Evolutionary conservation across 495 filamentous ascomycete genomes (phyloP).

Genomic region (Ramalina intermedia): DNA sequence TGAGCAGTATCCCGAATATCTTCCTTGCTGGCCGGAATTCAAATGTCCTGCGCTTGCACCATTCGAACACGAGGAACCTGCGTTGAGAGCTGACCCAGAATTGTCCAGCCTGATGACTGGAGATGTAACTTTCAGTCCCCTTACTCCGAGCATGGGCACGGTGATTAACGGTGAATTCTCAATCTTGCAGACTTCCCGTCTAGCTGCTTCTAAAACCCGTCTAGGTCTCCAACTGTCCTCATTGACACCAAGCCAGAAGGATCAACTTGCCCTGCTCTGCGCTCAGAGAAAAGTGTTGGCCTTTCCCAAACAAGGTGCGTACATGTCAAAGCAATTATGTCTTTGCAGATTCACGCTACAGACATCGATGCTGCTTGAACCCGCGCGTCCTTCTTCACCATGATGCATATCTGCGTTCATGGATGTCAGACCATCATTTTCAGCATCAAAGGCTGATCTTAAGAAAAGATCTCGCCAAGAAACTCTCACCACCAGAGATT

Average conservation of each 20-base stretch:
- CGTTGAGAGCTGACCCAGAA: constrained; percentile 34
- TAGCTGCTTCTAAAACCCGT: neutral
- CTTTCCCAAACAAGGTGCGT: constrained; percentile 42
- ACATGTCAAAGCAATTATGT: no score
- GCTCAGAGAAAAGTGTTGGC: constrained; percentile 44
- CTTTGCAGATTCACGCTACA: no score
- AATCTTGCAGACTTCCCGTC: neutral
- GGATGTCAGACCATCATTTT: no score
- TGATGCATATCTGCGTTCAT: no score
- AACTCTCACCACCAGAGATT: constrained; percentile 39
- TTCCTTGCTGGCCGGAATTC: neutral
- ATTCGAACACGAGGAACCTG: constrained; percentile 35
- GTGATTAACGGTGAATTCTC: constrained; percentile 23
- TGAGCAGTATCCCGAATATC: neutral
- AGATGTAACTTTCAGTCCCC: constrained; percentile 26
- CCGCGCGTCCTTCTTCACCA: no score
- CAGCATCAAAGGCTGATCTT: no score
- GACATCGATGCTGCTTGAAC: no score
- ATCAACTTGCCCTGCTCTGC: constrained; percentile 42
- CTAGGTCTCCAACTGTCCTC: constrained; percentile 40
- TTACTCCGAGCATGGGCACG: constrained; percentile 42
- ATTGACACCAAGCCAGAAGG: constrained; percentile 35
- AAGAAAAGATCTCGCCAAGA: constrained; percentile 24
- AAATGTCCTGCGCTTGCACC: constrained; percentile 31
- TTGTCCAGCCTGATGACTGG: constrained; percentile 34